phyloP scores from a whole-genome alignment of 1,284 basidiomycete species.

The Heliocybe sulcata region DNA sequence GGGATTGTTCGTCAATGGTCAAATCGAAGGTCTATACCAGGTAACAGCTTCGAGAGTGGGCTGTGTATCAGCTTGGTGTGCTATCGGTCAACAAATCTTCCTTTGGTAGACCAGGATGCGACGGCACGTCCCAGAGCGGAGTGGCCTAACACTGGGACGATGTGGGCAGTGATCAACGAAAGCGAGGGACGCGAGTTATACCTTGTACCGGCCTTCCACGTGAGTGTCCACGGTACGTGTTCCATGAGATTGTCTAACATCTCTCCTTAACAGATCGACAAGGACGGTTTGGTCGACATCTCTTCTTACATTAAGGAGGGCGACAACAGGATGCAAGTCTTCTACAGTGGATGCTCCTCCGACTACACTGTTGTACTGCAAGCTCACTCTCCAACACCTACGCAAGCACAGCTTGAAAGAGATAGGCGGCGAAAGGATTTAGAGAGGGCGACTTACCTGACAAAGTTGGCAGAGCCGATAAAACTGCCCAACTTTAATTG shows the following conservation, averaged over 20 bases:
- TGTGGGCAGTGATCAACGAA: neutral
- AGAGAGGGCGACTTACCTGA: slow-evolving; percentile 2
- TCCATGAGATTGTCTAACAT: neutral
- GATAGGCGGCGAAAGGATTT: slow-evolving; percentile 2
- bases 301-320: slow-evolving; percentile 3
- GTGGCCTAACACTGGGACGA: neutral
- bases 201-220: neutral
- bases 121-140: neutral
- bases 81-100: neutral
- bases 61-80: neutral
- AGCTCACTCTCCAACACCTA: slow-evolving; percentile 7
- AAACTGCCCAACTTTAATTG: neutral
- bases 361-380: slow-evolving; percentile 9
- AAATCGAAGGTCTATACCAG: neutral
- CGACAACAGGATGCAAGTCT: slow-evolving; percentile 4
- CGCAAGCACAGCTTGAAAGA: slow-evolving; percentile 5
- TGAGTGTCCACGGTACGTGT: neutral
- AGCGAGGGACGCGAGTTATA: neutral
- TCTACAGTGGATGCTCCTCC: slow-evolving; percentile 4
- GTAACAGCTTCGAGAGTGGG: neutral
- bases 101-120: neutral
- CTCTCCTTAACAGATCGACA: slow-evolving; percentile 1
- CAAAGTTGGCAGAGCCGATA: slow-evolving; percentile 3
- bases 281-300: slow-evolving; percentile 8
- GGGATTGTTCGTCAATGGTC: neutral